Evolutionary conservation across 306 rosid genomes (phyloP).

Genomic region (Prunus armeniaca): DNA sequence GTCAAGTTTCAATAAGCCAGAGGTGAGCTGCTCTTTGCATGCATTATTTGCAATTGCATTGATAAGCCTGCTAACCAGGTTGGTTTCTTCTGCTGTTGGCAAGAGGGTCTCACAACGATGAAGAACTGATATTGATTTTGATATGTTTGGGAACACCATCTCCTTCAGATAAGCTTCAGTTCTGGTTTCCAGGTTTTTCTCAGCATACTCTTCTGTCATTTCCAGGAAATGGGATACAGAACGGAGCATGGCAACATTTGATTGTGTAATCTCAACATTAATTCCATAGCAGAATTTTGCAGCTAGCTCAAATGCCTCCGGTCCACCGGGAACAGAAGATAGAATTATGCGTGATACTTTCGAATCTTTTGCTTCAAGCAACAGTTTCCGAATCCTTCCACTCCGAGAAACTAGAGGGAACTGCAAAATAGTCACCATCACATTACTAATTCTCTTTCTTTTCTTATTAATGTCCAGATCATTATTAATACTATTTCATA

Average conservation of each 20-base stretch:
- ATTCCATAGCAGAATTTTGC: conserved; percentile 92
- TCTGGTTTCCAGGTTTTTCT: conserved; percentile 62
- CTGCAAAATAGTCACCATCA: conserved; percentile 37
- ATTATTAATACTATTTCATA: background rate
- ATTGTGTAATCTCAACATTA: conserved; percentile 60
- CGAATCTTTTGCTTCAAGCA: conserved; percentile 83
- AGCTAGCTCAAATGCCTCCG: conserved; percentile 85
- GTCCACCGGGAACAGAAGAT: conserved; percentile 71
- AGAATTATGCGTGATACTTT: conserved; percentile 61
- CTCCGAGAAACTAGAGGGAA: conserved; percentile 92
- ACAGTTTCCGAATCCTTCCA: conserved; percentile 75
- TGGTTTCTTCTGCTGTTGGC: conserved; percentile 77
- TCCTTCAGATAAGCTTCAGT: conserved; percentile 72
- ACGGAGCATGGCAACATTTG: conserved; percentile 75
- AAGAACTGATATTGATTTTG: conserved; percentile 80
- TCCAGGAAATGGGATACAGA: conserved; percentile 72
- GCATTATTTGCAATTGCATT: conserved; percentile 83
- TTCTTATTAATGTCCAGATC: background rate
- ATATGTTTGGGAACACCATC: conserved; percentile 58
- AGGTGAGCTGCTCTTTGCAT: conserved; percentile 89
- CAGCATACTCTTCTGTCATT: conserved; percentile 89
- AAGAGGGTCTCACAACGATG: conserved; percentile 76
- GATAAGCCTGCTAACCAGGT: conserved; percentile 68
- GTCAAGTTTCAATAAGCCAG: conserved; percentile 82
- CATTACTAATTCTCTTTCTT: background rate